Evolutionary conservation across 176 grass and related monocot species (phyloP), one percentile per base, ranked within the genome.

Genomic region (Oryza rufipogon): DNA sequence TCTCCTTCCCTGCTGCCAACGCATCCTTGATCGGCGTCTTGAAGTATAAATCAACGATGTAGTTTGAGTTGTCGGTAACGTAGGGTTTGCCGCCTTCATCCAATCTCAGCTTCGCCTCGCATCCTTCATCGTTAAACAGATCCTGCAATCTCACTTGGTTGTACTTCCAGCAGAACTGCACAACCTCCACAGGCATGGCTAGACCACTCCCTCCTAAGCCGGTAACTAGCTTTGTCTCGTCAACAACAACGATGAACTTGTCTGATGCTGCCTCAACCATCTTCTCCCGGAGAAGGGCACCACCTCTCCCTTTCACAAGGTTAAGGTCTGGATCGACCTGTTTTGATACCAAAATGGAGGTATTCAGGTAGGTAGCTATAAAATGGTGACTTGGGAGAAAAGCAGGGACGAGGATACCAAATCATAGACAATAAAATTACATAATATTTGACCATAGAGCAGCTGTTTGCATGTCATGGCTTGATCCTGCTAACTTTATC

Each of bases 81-180:
- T 99, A 99, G 28, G 96, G 96, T 26, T 89, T 94, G 54, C 86
- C 92, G 25, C 84, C 81, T 41, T 81, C 86, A 2, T 92, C 86
- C 39, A 99, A 36, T 34, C 96, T 93, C 9, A 99, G 86, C 74
- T 96, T 98, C 2, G 95, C 95, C 41, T 94, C 84, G 0, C 89
- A 89, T 3, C 90, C 92, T 90, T 97, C 95, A 30, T 89, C 93
- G 46, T 92, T 92, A 68, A 99, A 99, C 5, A 99, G 76, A 15
- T 48, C 93, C 74, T 92, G 93, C 78, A 99, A 64, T 80, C 96
- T 95, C 11, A 83, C 88, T 76, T 87, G 91, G 48, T 92, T 99
- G 79, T 93, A 89, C 66, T 96, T 96, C 96, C 96, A 99, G 89
- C 96, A 96, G 89, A 99, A 99, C 86, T 99, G 96, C 87, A 96